A percentile compares a stretch with the other conserved stretches of the same genome.
These are phyloP conservation scores for Zygoascus tannicola DNA, from an alignment of 805 yeast species.

Conservation along the genomic window DNA sequence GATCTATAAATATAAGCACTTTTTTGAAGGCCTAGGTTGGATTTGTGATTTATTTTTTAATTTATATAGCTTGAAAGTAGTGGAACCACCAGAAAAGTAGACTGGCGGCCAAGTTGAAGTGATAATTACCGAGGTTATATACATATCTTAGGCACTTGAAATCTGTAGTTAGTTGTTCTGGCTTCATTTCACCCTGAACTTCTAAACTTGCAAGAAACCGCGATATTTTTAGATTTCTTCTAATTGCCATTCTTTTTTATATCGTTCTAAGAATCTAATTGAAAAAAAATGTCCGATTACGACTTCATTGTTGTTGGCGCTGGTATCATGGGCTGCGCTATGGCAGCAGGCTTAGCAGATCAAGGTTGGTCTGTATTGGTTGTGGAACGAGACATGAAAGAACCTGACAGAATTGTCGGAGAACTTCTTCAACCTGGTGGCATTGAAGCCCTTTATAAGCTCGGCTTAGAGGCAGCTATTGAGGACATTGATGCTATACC, in stretches of 20 bases:
- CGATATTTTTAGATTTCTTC: not conserved
- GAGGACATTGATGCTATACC: constrained; percentile 70
- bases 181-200: no score
- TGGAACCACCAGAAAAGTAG: no score
- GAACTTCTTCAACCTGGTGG: constrained; percentile 97
- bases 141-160: no score
- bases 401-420: constrained; percentile 95
- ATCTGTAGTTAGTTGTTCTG: no score
- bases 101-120: no score
- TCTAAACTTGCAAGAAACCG: not conserved
- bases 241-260: not conserved
- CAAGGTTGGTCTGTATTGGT: constrained; percentile 78
- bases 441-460: constrained; percentile 65
- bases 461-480: constrained; percentile 73
- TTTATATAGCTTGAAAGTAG: no score
- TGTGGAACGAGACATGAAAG: constrained; percentile 79
- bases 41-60: no score
- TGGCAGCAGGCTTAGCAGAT: constrained; percentile 82
- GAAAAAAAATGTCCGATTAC: constrained; percentile 31
- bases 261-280: no score
- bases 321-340: constrained; percentile 93
- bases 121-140: no score
- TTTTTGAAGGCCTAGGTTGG: no score
- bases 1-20: no score
- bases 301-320: constrained; percentile 95